These are phyloP conservation scores for Pythium monospermum DNA, from an alignment of 352 stramenopile species.

Conservation along the genomic window DNA sequence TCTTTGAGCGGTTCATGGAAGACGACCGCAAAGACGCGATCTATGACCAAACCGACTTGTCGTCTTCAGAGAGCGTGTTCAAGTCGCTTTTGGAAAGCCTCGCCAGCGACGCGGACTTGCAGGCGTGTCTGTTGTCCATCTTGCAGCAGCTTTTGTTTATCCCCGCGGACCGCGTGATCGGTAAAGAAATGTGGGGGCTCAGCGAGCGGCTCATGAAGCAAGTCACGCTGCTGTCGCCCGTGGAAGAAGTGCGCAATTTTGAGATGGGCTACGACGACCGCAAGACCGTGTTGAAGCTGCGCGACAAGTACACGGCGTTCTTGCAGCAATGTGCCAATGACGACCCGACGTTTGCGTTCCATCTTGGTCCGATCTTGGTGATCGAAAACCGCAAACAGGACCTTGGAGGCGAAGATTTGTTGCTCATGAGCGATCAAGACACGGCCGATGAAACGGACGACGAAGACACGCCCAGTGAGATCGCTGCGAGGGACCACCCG, in stretches of 20 bases:
- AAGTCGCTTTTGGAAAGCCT: conserved; percentile 50
- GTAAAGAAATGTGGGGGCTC: conserved; percentile 86
- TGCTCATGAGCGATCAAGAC: conserved; percentile 38
- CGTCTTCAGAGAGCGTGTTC: conserved; percentile 67
- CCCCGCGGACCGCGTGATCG: conserved; percentile 70
- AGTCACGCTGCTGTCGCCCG: conserved; percentile 63
- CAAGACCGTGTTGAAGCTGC: conserved; percentile 66
- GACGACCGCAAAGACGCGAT: conserved; percentile 85
- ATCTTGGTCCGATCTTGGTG: conserved; percentile 68
- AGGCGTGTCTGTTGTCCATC: conserved; percentile 72
- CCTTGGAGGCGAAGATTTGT: conserved; percentile 36
- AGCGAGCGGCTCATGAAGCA: conserved; percentile 76
- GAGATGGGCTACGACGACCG: conserved; percentile 79
- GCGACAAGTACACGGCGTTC: conserved; percentile 74
- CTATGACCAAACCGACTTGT: conserved; percentile 74
- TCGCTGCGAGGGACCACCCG: conserved; percentile 54
- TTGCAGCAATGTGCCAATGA: conserved; percentile 64
- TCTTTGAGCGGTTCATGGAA: conserved; percentile 86
- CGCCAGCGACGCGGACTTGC: conserved; percentile 52
- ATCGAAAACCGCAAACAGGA: conserved; percentile 64
- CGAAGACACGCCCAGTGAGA: conserved; percentile 33
- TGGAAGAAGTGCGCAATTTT: conserved; percentile 78
- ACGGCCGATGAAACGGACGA: conserved; percentile 66
- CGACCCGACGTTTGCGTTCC: conserved; percentile 59
- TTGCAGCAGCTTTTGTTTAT: conserved; percentile 85